Percentiles rank a stretch among this genome's conserved stretches.
Evolutionary conservation across 2,329 filamentous ascomycete species (phyloP).

Genomic region (Alternaria sp.): DNA sequence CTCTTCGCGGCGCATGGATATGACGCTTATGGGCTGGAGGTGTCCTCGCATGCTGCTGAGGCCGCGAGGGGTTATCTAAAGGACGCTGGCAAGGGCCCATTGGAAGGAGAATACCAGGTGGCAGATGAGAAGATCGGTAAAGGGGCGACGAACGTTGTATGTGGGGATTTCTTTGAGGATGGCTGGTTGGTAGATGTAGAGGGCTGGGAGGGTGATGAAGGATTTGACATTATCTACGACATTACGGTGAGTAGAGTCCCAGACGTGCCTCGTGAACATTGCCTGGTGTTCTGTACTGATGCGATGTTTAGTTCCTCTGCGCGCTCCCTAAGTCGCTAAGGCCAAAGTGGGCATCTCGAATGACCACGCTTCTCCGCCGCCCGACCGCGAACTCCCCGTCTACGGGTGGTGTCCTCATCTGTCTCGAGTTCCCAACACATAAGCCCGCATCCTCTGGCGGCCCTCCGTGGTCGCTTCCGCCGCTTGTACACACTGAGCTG

Average conservation of each 20-base stretch:
- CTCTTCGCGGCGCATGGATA: constrained; percentile 77
- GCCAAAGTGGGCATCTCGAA: constrained; percentile 64
- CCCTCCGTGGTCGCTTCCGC: constrained; percentile 74
- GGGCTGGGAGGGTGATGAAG: constrained; percentile 33
- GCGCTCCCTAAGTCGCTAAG: constrained; percentile 62
- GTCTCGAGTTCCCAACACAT: constrained; percentile 78
- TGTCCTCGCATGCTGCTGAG: constrained; percentile 59
- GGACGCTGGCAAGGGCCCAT: constrained; percentile 38
- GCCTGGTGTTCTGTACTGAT: neutral
- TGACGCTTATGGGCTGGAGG: constrained; percentile 77
- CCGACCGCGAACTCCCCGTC: neutral
- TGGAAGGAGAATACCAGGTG: constrained; percentile 53
- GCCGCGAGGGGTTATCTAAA: constrained; percentile 54
- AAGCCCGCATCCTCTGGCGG: constrained; percentile 71
- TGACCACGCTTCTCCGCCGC: constrained; percentile 60
- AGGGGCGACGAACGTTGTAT: constrained; percentile 63
- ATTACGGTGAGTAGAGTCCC: constrained; percentile 58
- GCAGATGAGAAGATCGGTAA: constrained; percentile 50
- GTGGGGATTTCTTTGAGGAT: constrained; percentile 71
- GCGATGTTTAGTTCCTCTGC: constrained; percentile 62
- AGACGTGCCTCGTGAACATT: neutral
- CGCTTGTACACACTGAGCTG: constrained; percentile 74
- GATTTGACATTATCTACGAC: constrained; percentile 72
- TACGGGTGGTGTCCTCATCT: constrained; percentile 60
- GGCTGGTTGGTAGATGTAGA: constrained; percentile 58